Evolutionary conservation across 2,329 filamentous ascomycete genomes (phyloP).

Genomic region (Chaetomium strumarium): DNA sequence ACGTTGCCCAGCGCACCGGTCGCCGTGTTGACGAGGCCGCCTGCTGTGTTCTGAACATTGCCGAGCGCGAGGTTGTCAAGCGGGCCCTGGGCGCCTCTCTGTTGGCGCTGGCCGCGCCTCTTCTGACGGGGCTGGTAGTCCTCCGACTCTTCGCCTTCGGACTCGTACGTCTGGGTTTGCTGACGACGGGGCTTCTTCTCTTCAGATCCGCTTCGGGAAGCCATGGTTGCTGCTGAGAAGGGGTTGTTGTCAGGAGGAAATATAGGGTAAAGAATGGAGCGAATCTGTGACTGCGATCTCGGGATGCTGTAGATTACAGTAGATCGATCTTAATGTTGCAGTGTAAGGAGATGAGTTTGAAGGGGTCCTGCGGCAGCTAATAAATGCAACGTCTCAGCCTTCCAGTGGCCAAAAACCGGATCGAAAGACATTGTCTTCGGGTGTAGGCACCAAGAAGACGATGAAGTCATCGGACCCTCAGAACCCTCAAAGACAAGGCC

Average conservation of each 20-base stretch:
- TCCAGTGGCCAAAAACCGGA: conserved; percentile 15
- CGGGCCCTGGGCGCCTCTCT: conserved; percentile 27
- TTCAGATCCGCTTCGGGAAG: conserved; percentile 28
- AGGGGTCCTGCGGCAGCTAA: conserved; percentile 16
- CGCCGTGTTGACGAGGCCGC: conserved; percentile 35
- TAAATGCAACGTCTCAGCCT: conserved; percentile 16
- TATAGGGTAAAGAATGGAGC: not conserved
- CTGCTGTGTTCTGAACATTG: conserved; percentile 33
- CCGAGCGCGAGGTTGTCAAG: conserved; percentile 35
- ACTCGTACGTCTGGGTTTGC: conserved; percentile 31
- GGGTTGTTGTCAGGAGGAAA: not conserved
- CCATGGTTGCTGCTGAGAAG: conserved; percentile 14
- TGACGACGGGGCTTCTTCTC: conserved; percentile 30
- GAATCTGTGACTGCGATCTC: not conserved
- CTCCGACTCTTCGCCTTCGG: conserved; percentile 33
- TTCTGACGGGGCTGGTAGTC: conserved; percentile 26
- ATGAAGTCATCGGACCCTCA: conserved; percentile 27
- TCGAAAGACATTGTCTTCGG: conserved; percentile 6
- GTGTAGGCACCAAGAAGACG: not conserved
- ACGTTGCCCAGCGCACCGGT: conserved; percentile 38
- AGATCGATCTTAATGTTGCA: conserved; percentile 1
- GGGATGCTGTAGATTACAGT: not conserved
- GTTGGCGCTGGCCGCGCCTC: conserved; percentile 30
- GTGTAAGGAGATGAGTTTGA: not conserved
- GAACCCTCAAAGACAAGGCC: not conserved